A percentile compares a stretch with the other conserved stretches of the same genome.
These are phyloP conservation scores for Ophiostoma sp. DNA, from an alignment of 2,329 filamentous ascomycete genomes.

Conservation along the genomic window DNA sequence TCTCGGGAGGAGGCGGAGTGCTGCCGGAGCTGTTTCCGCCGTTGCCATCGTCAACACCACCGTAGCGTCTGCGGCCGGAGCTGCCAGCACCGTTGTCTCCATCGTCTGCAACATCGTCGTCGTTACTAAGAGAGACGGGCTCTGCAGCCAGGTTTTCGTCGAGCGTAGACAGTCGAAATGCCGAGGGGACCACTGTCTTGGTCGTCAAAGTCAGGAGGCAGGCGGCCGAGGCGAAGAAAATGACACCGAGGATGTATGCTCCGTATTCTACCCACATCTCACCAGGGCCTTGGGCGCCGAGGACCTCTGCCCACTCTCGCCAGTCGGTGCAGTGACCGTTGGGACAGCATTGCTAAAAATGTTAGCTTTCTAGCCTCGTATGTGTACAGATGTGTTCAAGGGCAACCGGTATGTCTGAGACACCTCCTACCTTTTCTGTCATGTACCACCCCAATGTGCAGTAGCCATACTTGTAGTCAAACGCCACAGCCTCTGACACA, in stretches of 20 bases:
- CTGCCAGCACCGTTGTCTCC: slow-evolving; percentile 28
- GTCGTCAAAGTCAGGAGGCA: slow-evolving; percentile 83
- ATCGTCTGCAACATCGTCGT: slow-evolving; percentile 43
- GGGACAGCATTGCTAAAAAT: slow-evolving; percentile 50
- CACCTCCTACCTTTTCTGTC: slow-evolving; percentile 59
- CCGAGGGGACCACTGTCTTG: slow-evolving; percentile 91
- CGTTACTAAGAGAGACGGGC: slow-evolving; percentile 38
- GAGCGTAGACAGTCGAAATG: slow-evolving; percentile 80
- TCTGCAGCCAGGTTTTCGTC: slow-evolving; percentile 89
- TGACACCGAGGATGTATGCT: slow-evolving; percentile 71
- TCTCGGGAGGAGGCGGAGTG: slow-evolving; percentile 11
- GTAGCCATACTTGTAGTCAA: slow-evolving; percentile 89
- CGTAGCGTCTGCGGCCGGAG: background rate
- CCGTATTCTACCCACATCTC: slow-evolving; percentile 70
- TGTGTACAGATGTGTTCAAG: background rate
- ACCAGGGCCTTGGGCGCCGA: slow-evolving; percentile 48
- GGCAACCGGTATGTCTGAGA: background rate
- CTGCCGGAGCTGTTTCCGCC: background rate
- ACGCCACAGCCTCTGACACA: slow-evolving; percentile 79
- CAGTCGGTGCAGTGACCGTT: slow-evolving; percentile 57
- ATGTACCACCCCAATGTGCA: slow-evolving; percentile 71
- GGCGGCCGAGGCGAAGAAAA: slow-evolving; percentile 68
- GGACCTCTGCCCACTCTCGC: slow-evolving; percentile 55
- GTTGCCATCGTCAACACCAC: background rate
- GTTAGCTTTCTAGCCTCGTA: background rate